These are phyloP conservation scores for Bryum argenteum DNA, from an alignment of 225 moss, liverwort and hornwort genomes.

Conservation along the genomic window DNA sequence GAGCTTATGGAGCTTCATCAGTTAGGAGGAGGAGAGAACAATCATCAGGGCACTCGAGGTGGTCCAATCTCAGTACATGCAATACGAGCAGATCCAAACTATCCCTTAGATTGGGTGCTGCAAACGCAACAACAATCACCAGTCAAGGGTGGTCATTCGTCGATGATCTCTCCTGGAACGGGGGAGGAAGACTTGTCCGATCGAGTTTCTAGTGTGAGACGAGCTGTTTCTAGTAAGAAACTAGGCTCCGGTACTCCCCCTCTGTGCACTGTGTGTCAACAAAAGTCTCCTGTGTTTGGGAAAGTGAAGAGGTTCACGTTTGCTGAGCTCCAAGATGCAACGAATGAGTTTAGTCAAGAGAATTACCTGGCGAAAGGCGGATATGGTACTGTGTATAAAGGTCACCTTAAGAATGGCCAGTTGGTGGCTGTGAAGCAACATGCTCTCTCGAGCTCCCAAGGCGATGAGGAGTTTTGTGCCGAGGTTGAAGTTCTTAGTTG, in stretches of 20 bases:
- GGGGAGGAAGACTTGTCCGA: slow-evolving; percentile 3
- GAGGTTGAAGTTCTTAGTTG: slow-evolving; percentile 71
- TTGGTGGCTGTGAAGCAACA: slow-evolving; percentile 79
- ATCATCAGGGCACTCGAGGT: slow-evolving; percentile 3
- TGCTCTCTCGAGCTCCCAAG: slow-evolving; percentile 61
- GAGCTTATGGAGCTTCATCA: no score
- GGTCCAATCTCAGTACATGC: slow-evolving; percentile 50
- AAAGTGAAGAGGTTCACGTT: slow-evolving; percentile 48
- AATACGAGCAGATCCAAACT: slow-evolving; percentile 38
- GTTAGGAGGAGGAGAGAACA: background rate
- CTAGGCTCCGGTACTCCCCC: slow-evolving; percentile 41
- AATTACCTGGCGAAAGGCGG: slow-evolving; percentile 75
- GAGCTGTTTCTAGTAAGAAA: slow-evolving; percentile 32
- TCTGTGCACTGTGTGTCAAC: slow-evolving; percentile 59
- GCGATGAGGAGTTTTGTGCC: slow-evolving; percentile 68
- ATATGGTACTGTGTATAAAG: slow-evolving; percentile 67
- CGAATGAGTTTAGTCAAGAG: slow-evolving; percentile 48
- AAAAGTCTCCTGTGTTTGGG: slow-evolving; percentile 65
- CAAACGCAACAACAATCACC: slow-evolving; percentile 8
- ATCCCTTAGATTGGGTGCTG: slow-evolving; percentile 35
- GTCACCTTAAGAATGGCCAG: slow-evolving; percentile 52
- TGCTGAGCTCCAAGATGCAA: slow-evolving; percentile 58
- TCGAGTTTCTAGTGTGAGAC: slow-evolving; percentile 28
- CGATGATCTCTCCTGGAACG: background rate
- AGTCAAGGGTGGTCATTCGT: background rate